Base-by-base conservation (phyloP, 371 early-diverging fungal genomes). In the Coemansia sp. region DNA sequence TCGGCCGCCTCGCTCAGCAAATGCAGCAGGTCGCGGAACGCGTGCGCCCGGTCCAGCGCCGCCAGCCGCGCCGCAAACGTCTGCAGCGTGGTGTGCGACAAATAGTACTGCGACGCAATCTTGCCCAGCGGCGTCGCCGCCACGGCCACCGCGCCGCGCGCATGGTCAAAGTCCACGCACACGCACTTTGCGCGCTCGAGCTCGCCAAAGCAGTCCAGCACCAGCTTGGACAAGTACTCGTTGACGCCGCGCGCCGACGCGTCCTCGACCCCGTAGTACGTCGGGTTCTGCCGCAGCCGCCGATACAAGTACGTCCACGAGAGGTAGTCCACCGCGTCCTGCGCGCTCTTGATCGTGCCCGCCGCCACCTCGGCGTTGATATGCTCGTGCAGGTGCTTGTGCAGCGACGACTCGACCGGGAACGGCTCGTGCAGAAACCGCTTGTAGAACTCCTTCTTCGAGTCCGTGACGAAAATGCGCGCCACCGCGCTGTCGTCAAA, bases 281-380 rank as follows among this genome's bases (percentile, higher is more conserved):
- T 88, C 5, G 99, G 99, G 69, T 98, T 98, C 77, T 88, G 88
- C 65, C 86, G 85, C 51, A 97, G 72, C 9, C 99, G 85, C 10
- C 94, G 85, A 81, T 89, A 96, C 49, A 97, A 84, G 65, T 94
- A 98, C 1, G 99, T 97, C 94, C 95, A 94, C 0, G 91, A 89
- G 68, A 98, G 66, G 66, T 94, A 97, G 61, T 95, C 94, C 63
- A 96, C 81, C 0, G 94, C 97, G 76, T 95, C 96, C 78, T 94
- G 91, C 65, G 90, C 92, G 14, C 87, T 83, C 42, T 81, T 86
- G 65, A 98, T 89, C 0, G 93, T 88, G 0, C 93, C 94, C n/a
- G 41, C 56, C 0, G 86, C 84, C 74, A 98, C 85, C 77, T 96
- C 99, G 11, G 97, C 96, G 68, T 93, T 94, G 59, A 97, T 76